Conservation (phyloP, 345 rosid genomes). For the Ceriops tagal region DNA sequence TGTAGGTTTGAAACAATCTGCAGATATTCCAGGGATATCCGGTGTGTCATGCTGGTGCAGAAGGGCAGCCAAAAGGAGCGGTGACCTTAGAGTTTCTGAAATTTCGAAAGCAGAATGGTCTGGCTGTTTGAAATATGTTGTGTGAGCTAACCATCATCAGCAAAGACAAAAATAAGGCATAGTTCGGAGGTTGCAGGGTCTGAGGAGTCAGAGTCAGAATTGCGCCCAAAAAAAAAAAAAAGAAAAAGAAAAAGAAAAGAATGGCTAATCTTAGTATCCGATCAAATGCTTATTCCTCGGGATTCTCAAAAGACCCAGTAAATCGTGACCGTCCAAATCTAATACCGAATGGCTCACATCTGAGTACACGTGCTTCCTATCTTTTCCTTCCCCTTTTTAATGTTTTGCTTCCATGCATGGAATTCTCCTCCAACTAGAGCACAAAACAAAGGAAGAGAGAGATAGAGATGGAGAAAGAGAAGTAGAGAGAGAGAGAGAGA, state of each 20-base stretch:
- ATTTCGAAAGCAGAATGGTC: not conserved
- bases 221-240: not conserved
- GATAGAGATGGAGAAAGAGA: not conserved
- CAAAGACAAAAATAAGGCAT: conserved; percentile 32
- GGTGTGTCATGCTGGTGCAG: too few relatives aligned
- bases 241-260: not conserved
- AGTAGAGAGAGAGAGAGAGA: conserved; percentile 22
- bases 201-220: not conserved
- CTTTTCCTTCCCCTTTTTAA: conserved; percentile 37
- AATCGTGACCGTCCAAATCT: conserved; percentile 50
- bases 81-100: not conserved
- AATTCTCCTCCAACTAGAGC: conserved; percentile 55
- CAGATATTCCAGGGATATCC: too few relatives aligned
- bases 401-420: conserved; percentile 79
- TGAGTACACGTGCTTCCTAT: conserved; percentile 45
- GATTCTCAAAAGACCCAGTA: conserved; percentile 21
- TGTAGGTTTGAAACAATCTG: too few relatives aligned
- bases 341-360: conserved; percentile 33
- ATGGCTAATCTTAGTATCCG: conserved; percentile 1
- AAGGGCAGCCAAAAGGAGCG: too few relatives aligned
- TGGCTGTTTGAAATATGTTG: not conserved
- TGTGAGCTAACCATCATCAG: not conserved
- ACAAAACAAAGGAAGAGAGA: conserved; percentile 31
- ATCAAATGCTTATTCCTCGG: conserved; percentile 24
- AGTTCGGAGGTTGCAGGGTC: conserved; percentile 31